phyloP scores from a whole-genome alignment of 768 basidiomycete species.

The Heimioporus sp. region DNA sequence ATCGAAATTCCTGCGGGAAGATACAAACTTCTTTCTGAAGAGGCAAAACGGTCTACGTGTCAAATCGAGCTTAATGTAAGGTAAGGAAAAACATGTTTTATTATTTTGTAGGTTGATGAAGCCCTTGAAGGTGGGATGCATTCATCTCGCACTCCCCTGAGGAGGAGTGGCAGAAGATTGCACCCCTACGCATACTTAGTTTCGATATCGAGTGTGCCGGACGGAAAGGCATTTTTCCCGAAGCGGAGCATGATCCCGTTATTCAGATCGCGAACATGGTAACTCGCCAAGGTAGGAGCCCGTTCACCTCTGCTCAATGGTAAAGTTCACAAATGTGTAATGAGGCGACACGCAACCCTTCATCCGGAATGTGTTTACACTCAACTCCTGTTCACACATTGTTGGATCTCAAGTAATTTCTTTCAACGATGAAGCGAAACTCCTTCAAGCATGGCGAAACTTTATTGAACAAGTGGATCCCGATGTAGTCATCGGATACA shows the following conservation, averaged over 20 bases:
- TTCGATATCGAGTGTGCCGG: constrained; percentile 99
- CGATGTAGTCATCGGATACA: constrained; percentile 96
- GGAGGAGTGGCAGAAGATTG: constrained; percentile 87
- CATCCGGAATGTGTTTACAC: constrained; percentile 93
- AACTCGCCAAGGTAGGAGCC: constrained; percentile 78
- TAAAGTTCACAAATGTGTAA: constrained; percentile 3
- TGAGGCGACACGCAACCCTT: constrained; percentile 90
- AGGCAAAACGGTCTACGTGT: constrained; percentile 71
- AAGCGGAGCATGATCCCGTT: constrained; percentile 85
- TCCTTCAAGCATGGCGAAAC: constrained; percentile 85
- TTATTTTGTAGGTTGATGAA: constrained; percentile 4
- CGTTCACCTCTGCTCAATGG: neutral
- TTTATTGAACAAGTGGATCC: constrained; percentile 91
- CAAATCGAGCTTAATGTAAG: constrained; percentile 84
- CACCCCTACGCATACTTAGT: constrained; percentile 90
- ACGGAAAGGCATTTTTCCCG: constrained; percentile 95
- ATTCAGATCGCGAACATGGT: constrained; percentile 99
- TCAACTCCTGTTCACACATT: constrained; percentile 92
- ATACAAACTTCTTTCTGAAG: constrained; percentile 61
- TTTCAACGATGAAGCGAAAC: constrained; percentile 67
- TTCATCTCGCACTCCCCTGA: constrained; percentile 92
- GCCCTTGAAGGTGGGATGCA: constrained; percentile 60
- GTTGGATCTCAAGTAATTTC: constrained; percentile 96
- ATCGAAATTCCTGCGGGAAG: constrained; percentile 86
- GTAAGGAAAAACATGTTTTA: constrained; percentile 39